These are phyloP conservation scores for Panaeolus papilionaceus DNA, from an alignment of 768 basidiomycete species.

Conservation along the genomic window DNA sequence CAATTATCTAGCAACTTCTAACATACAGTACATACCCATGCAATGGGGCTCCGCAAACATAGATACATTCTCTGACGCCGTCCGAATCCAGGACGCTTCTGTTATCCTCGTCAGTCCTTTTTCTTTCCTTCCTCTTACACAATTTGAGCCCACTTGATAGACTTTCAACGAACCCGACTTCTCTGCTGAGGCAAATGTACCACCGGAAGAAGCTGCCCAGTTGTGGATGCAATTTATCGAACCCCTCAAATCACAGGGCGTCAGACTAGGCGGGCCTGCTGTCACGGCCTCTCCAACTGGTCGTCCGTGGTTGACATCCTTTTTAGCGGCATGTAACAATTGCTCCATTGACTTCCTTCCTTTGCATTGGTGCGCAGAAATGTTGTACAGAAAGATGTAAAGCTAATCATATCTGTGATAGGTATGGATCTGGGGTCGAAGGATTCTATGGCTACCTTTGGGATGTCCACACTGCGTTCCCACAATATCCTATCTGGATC, in stretches of 20 bases:
- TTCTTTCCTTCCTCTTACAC: not conserved
- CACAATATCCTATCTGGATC: conserved; percentile 62
- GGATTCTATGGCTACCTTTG: conserved; percentile 61
- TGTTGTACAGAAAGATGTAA: not conserved
- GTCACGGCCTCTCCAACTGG: conserved; percentile 58
- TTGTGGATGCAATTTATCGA: conserved; percentile 65
- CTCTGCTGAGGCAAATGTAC: conserved; percentile 50
- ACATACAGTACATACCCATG: conserved; percentile 57
- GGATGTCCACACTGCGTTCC: conserved; percentile 56
- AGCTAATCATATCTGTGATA: conserved; percentile 24
- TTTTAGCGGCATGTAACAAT: conserved; percentile 55
- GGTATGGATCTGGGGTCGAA: conserved; percentile 64
- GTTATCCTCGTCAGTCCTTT: conserved; percentile 49
- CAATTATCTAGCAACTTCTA: conserved; percentile 47
- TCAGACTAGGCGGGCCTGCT: conserved; percentile 64
- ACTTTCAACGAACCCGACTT: conserved; percentile 62
- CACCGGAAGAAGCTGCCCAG: conserved; percentile 50
- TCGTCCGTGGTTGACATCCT: conserved; percentile 59
- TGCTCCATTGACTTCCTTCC: conserved; percentile 59
- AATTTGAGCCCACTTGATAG: conserved; percentile 26
- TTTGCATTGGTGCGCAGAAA: conserved; percentile 47
- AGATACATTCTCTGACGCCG: conserved; percentile 43
- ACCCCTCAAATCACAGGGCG: conserved; percentile 54
- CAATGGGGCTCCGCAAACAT: conserved; percentile 54
- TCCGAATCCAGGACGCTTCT: conserved; percentile 53